These are phyloP conservation scores for Plectosphaerella sp. DNA, from an alignment of 2,329 filamentous ascomycete genomes.

Conservation along the genomic window DNA sequence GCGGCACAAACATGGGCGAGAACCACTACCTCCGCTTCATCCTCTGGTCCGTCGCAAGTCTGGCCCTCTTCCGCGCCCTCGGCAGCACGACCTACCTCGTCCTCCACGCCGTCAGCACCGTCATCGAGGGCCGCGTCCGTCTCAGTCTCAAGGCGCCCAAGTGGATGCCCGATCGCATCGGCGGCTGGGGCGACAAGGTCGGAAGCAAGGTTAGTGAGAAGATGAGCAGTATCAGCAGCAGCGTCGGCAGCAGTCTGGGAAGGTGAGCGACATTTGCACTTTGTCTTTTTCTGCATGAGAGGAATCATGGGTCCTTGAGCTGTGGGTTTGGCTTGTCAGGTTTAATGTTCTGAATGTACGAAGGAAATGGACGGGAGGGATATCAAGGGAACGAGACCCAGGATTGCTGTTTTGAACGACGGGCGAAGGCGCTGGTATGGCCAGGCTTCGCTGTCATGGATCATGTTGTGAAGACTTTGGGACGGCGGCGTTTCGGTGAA, in stretches of 20 bases:
- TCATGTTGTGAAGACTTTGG: no score
- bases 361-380: no score
- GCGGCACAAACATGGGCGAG: constrained; percentile 61
- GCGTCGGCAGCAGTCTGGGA: constrained; percentile 23
- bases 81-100: constrained; percentile 78
- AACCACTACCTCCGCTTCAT: constrained; percentile 94
- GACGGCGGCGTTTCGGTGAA: no score
- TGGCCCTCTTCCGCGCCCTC: constrained; percentile 84
- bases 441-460: no score
- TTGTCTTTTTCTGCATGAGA: no score
- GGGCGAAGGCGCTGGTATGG: no score
- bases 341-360: no score
- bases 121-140: constrained; percentile 78
- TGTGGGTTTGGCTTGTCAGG: no score
- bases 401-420: no score
- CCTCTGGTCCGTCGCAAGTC: constrained; percentile 80
- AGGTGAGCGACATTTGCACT: neutral
- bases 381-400: no score
- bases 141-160: constrained; percentile 51
- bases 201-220: constrained; percentile 41
- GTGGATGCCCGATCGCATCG: constrained; percentile 46
- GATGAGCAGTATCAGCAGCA: constrained; percentile 45
- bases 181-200: constrained; percentile 36
- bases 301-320: no score
- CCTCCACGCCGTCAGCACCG: constrained; percentile 76